Base-by-base conservation (phyloP, 2,329 filamentous ascomycete species). In the Cladosporium sp. region DNA sequence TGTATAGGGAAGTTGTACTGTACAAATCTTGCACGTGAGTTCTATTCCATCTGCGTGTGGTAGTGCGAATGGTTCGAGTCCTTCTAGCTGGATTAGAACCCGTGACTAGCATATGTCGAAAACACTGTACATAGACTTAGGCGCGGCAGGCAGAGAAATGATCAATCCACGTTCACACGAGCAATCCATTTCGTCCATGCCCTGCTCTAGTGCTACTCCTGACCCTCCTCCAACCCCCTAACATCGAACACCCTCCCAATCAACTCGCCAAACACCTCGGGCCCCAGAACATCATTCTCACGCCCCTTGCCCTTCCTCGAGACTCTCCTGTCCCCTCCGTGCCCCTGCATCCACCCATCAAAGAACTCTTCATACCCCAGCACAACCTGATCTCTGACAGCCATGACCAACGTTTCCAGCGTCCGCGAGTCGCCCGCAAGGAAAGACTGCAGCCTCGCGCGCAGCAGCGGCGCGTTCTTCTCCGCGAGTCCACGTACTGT, bases 301-400 rank as follows among this genome's bases (percentile, higher is more conserved):
- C 84, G 79, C 0, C 82, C 84, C 71, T 88, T 88, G n/a, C 85
- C 85, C 72, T 87, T 87, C 65, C 77, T 81, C 73, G 74, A 70
- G 56, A 73, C 64, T 66, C 72, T 76, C 71, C 72, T 74, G 18
- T 59, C 73, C 65, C 68, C 69, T 65, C 69, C 67, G 63, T 72
- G 72, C 23, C 73, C 73, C 61, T 78, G 82, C 10, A 79, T 77
- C 68, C 83, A 83, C 28, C 78, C 79, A 33, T 88, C 86, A 67
- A 87, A 87, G 78, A 88, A 90, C 6, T 85, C 83, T 72, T 90
- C 87, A 70, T 90, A 90, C 11, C 81, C 81, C 72, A 86, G 82
- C 18, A 87, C 81, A 16, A 89, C 85, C 68, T 84, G 84, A 72
- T 89, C 88, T 74, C 88, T 83, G 28, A 90, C 87, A 2, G 88